Evolutionary conservation across 805 yeast genomes (phyloP).

Genomic region (Candida suzukii): DNA sequence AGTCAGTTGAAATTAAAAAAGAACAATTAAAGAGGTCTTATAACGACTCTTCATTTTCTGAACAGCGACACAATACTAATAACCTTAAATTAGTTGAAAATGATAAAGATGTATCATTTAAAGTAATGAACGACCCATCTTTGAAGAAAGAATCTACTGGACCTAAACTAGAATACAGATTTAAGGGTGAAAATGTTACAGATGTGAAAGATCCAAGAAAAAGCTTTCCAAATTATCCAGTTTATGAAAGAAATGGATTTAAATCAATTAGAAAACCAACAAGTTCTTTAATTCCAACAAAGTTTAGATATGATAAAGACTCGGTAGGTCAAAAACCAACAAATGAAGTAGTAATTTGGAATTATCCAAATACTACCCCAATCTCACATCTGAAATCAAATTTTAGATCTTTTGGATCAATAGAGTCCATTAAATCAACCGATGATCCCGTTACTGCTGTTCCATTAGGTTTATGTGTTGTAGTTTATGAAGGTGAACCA

Average conservation of each 20-base stretch:
- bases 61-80: slow-evolving; percentile 14
- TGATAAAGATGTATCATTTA: slow-evolving; percentile 26
- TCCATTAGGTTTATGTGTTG: slow-evolving; percentile 65
- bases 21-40: slow-evolving; percentile 3
- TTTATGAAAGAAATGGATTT: slow-evolving; percentile 6
- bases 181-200: background rate
- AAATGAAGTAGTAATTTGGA: slow-evolving; percentile 63
- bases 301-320: slow-evolving; percentile 53
- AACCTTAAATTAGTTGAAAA: slow-evolving; percentile 1
- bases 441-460: slow-evolving; percentile 72
- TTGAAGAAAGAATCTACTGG: slow-evolving; percentile 27
- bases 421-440: slow-evolving; percentile 50
- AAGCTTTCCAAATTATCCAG: slow-evolving; percentile 23
- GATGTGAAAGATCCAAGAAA: slow-evolving; percentile 35
- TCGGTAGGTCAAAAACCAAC: slow-evolving; percentile 74
- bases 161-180: background rate
- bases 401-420: slow-evolving; percentile 55
- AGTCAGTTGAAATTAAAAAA: background rate
- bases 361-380: slow-evolving; percentile 47
- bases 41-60: slow-evolving; percentile 8
- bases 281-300: slow-evolving; percentile 15
- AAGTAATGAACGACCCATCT: slow-evolving; percentile 47
- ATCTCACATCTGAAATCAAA: slow-evolving; percentile 41
- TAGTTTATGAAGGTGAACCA: slow-evolving; percentile 55
- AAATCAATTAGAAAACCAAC: slow-evolving; percentile 13